phyloP scores from a whole-genome alignment of 345 rosid species.

The Garcia nutans region DNA sequence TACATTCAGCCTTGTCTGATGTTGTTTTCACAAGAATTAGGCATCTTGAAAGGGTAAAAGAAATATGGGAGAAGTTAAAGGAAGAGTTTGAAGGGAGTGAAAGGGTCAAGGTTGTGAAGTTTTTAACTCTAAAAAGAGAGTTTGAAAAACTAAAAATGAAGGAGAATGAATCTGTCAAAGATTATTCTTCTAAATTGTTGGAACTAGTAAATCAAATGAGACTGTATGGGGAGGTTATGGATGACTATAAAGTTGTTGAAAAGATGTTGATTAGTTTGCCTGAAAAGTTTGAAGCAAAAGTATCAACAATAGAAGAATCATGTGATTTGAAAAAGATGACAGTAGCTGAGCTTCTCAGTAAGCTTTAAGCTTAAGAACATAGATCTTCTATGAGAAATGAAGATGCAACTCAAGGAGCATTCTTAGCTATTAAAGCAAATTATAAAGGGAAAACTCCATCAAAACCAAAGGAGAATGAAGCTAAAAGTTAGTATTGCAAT shows the following conservation, averaged over 20 bases:
- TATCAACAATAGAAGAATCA: neutral
- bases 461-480: too few relatives aligned
- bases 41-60: neutral
- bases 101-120: too few relatives aligned
- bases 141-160: neutral
- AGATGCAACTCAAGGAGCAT: neutral
- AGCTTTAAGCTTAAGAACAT: neutral
- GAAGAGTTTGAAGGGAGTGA: too few relatives aligned
- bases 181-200: neutral
- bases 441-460: too few relatives aligned
- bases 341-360: too few relatives aligned
- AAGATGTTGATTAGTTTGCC: neutral
- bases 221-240: neutral
- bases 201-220: neutral
- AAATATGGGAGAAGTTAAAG: neutral
- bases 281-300: neutral
- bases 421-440: neutral
- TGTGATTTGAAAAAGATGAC: neutral
- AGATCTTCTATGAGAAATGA: neutral
- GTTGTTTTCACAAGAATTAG: too few relatives aligned
- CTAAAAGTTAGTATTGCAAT: too few relatives aligned
- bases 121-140: too few relatives aligned
- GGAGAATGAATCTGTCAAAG: neutral
- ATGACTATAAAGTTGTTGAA: neutral
- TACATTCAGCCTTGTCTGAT: neutral